phyloP scores from a whole-genome alignment of 495 filamentous ascomycete genomes.

The Penicillium coprophilum region DNA sequence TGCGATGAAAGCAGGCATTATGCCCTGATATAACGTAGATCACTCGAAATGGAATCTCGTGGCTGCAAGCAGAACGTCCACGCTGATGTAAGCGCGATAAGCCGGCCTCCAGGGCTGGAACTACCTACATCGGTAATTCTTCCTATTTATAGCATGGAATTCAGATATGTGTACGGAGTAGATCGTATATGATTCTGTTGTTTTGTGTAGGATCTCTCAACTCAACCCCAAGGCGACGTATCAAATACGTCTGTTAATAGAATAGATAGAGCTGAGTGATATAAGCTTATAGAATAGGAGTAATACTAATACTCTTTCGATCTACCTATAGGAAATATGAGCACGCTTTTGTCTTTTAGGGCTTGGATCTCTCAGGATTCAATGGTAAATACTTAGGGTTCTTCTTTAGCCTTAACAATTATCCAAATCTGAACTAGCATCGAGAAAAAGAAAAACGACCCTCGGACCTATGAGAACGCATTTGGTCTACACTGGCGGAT shows the following conservation, averaged over 20 bases:
- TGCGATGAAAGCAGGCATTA: conserved; percentile 1
- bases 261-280: no score
- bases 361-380: not conserved
- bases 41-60: conserved; percentile 31
- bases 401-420: not conserved
- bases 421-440: not conserved
- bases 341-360: not conserved
- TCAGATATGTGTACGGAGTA: not conserved
- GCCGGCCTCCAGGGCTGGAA: no score
- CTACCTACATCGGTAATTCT: no score
- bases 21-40: conserved; percentile 5
- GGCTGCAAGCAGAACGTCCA: conserved; percentile 36
- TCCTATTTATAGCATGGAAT: not conserved
- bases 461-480: not conserved
- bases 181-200: no score
- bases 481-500: not conserved
- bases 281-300: no score
- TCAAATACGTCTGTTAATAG: no score
- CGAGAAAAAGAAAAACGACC: not conserved
- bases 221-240: conserved; percentile 24
- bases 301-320: no score
- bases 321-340: not conserved
- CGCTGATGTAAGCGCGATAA: conserved; percentile 27
- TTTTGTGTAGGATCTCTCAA: not conserved
- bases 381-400: not conserved